Evolutionary conservation across 2,329 filamentous ascomycete species (phyloP), one percentile per base, ranked within the genome.

Genomic region (Chrysoporthe austroafricana): DNA sequence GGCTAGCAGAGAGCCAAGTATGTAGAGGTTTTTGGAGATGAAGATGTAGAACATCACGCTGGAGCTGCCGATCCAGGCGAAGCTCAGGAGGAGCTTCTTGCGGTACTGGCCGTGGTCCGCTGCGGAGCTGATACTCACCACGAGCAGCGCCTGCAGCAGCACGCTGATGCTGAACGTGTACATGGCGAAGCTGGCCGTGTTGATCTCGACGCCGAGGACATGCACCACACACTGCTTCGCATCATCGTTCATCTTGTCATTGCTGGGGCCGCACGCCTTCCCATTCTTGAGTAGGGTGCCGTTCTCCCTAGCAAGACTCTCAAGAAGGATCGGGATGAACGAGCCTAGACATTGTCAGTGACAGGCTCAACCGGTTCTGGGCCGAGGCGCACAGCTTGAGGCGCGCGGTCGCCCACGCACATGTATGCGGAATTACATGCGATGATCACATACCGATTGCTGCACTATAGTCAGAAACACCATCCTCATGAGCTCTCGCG

Each of bases 111-210:
- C 96, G 79, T 98, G 95, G 77, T 99, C 96, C 67, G 96, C 96
- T 8, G 95, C 94, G 66, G 93, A 96, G 75, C 94, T 97, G 84
- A 99, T 97, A 75, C 94, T 97, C 71, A 99, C 93, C 56, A 99
- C 96, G 42, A 98, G 82, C 39, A 98, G 80, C 1, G 94, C 92
- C 77, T 99, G 96, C 13, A 97, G 79, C 26, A 97, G 79, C 1
- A 99, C 96, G 76, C 93, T 96, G 74, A 96, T 83, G 67, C 94
- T 97, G 79, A 99, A 99, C 1, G 94, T 97, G 80, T 98, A 98
- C 93, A 98, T 97, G 77, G 77, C 95, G 78, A 98, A 97, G 78
- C 92, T 96, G 46, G 95, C 94, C 0, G 95, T 97, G 79, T 98
- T 98, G 80, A 99, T 90, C 74, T 97, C 90, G 69, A 91, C 78